Base-by-base conservation (phyloP, 192 early-diverging fungal species). In the Dissophora ornata region DNA sequence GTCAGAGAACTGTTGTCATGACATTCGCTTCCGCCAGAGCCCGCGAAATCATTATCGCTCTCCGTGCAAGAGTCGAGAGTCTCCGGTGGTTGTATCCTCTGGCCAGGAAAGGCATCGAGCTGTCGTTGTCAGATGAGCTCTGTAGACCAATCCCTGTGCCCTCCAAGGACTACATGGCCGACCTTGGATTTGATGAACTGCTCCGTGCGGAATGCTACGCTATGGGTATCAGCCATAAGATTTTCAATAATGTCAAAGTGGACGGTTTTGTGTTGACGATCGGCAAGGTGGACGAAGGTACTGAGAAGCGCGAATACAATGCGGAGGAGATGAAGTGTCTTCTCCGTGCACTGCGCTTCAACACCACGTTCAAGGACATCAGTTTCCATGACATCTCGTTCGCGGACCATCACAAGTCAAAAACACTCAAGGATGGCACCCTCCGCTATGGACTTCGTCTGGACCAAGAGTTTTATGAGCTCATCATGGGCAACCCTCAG, bases 401-500 rank as follows among this genome's bases (percentile, higher is more conserved):
- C 41, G 63, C 15, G 42, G 33, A 41, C 22, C 62, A 65, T 5
- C 70, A 74, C 22, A 74, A 59, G 29, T n/a, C 70, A n/a, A 74
- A 65, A 32, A 66, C 71, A 6, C 57, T 75, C 29, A 75, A 60
- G 22, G 71, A 75, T 29, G 71, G 71, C 12, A 67, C 71, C 1
- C 57, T 75, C 21, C 71, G 71, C 32, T 75, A 75, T 48, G 71
- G 71, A 15, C 71, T 75, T 30, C 71, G 71, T 44, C 33, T 60
- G 1, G 71, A 75, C 25, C 71, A 75, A 60, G 71, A 75, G 57
- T 42, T 75, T 41, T 75, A 75, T 45, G 71, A 75, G 57, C 19
- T 75, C 16, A 55, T 75, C 57, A 75, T 75, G 71, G 71, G 63
- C 18, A 75, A 75, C 57, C 71, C 71, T 32, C 63, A 75, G 45